A percentile compares a stretch with the other conserved stretches of the same genome.
phyloP scores from a whole-genome alignment of 306 rosid species.

The Cucurbita ficifolia region DNA sequence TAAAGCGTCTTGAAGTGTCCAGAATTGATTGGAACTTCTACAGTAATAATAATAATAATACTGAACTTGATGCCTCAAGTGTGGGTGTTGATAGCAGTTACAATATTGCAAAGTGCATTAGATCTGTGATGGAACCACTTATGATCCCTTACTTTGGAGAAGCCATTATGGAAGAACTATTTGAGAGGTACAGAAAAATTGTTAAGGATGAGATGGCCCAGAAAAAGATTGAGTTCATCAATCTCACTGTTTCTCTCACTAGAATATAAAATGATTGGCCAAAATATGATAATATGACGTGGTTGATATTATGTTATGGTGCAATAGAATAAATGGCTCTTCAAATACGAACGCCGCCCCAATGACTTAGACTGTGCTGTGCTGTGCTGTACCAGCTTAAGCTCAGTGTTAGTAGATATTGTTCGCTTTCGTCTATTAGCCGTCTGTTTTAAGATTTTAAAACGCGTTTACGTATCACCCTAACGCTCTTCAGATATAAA shows the following conservation, averaged over 20 bases:
- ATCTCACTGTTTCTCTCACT: not conserved
- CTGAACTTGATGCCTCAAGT: not conserved
- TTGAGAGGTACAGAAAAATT: slow-evolving; percentile 7
- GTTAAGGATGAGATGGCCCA: slow-evolving; percentile 1
- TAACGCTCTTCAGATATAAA: too few species aligned
- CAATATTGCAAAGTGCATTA: slow-evolving; percentile 4
- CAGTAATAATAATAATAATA: too few species aligned
- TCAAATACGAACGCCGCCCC: too few species aligned
- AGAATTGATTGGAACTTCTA: slow-evolving; percentile 18
- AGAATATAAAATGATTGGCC: not conserved
- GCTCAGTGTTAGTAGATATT: too few species aligned
- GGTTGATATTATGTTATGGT: too few species aligned
- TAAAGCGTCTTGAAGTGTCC: slow-evolving; percentile 8
- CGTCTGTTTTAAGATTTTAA: too few species aligned
- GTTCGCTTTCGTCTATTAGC: too few species aligned
- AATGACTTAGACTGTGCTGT: too few species aligned
- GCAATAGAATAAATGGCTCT: too few species aligned
- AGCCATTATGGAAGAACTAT: slow-evolving; percentile 22
- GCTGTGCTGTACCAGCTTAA: too few species aligned
- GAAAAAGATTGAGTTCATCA: not conserved
- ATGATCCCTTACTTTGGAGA: slow-evolving; percentile 14
- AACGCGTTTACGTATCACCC: too few species aligned
- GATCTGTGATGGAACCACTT: slow-evolving; percentile 27
- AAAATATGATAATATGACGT: too few species aligned
- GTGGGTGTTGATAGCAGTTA: not conserved